Evolutionary conservation across 805 yeast genomes (phyloP), one percentile per base, ranked within the genome.

Genomic region (Candida maris): DNA sequence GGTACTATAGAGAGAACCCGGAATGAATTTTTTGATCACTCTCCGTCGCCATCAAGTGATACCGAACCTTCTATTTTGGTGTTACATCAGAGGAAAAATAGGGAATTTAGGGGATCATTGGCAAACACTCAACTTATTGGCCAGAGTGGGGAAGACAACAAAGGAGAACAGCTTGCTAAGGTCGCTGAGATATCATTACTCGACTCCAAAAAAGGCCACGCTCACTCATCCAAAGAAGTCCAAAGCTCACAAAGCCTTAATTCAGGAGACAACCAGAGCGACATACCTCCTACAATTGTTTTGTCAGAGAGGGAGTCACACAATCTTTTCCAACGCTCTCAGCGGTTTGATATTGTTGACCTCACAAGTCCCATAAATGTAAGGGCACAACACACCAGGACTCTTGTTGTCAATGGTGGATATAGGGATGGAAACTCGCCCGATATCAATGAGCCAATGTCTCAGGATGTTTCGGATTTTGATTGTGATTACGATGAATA

Each of bases 1-100:
- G 56, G 52, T 6, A 48, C 54, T 1, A 35, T 42, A 5, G 51
- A 50, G 23, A 46, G 38, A 22, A 34, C 42, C 4, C 33, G 43
- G 2, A 35, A 25, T 2, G 34, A 31, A 4, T 19, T 42, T 13
- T 30, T 42, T 5, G 18, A 37, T 22, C 30, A 41, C 34, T 44
- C 48, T 21, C 52, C 52, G 6, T 15, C 39, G 19, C 27, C 32
- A 19, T 31, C 35, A 16, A 37, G 28, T 14, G 31, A 15, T 17
- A 16, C 31, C 14, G 31, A 28, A 9, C n/a, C 21, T 7, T 28
- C 31, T 8, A 27, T 25, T 34, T 17, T 19, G 18, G 13, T 19
- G 14, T 6, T 20, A n/a, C 26, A 21, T n/a, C 26, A 20, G 14
- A 18, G 26, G 14, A 9, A 30, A 30, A 7, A 19, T 8, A 19